Evolutionary conservation across 1,139 yeast genomes (phyloP).

Genomic region (Candida glucosophila): DNA sequence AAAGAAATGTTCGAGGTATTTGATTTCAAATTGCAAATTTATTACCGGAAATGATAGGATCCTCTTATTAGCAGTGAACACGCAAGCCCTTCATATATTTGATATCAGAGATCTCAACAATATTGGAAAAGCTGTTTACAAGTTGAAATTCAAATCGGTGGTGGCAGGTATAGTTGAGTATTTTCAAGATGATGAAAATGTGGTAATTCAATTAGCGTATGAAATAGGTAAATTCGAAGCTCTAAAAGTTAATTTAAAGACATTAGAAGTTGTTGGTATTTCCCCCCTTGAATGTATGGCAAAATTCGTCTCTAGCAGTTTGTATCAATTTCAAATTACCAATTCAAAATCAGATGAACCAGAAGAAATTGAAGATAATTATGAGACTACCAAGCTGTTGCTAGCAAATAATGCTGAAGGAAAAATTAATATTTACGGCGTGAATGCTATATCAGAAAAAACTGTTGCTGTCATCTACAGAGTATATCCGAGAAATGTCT

Average conservation of each 20-base stretch:
- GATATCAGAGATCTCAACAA: slow-evolving; percentile 1
- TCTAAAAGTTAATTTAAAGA: slow-evolving; percentile 6
- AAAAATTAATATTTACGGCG: slow-evolving; percentile 18
- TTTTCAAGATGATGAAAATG: not conserved
- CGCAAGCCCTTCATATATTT: slow-evolving; percentile 5
- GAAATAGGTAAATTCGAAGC: slow-evolving; percentile 24
- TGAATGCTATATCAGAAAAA: slow-evolving; percentile 13
- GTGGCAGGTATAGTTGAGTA: slow-evolving; percentile 5
- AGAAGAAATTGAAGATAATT: slow-evolving; percentile 4
- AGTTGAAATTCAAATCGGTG: slow-evolving; percentile 2
- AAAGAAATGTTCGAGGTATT: slow-evolving; percentile 4
- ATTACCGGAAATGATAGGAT: not conserved
- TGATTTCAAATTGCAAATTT: slow-evolving; percentile 4
- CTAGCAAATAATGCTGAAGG: slow-evolving; percentile 20
- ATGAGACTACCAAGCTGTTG: slow-evolving; percentile 10
- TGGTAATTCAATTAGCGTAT: slow-evolving; percentile 10
- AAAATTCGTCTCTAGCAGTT: slow-evolving; percentile 13
- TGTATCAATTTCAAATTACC: slow-evolving; percentile 21
- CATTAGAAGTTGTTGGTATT: slow-evolving; percentile 6
- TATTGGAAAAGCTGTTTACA: not conserved
- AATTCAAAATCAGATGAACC: slow-evolving; percentile 14
- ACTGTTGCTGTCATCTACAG: slow-evolving; percentile 18
- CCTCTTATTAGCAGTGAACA: slow-evolving; percentile 6
- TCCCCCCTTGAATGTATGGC: slow-evolving; percentile 7
- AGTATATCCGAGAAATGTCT: slow-evolving; percentile 19